phyloP scores from a whole-genome alignment of 805 yeast genomes.

The Metschnikowia sp. region DNA sequence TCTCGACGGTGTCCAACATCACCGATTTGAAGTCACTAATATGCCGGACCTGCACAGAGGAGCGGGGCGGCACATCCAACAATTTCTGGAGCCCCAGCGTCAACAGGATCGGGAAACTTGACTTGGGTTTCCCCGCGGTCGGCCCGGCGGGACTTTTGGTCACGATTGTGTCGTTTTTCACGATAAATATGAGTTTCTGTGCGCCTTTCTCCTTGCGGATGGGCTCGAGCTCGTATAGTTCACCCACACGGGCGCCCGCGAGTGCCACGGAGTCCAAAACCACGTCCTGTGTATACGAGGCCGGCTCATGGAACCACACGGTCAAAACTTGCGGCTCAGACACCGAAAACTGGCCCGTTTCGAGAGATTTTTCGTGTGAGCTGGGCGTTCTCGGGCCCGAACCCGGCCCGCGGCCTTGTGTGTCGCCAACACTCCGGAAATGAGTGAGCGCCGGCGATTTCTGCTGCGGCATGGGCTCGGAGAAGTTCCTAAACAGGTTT shows the following conservation, averaged over 20 bases:
- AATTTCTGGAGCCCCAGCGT: slow-evolving; percentile 55
- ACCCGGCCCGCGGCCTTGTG: not conserved
- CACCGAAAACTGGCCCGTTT: not conserved
- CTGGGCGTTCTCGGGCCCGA: not conserved
- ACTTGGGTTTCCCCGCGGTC: slow-evolving; percentile 15
- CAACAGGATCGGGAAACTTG: slow-evolving; percentile 49
- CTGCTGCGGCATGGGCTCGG: slow-evolving; percentile 2
- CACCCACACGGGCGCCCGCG: slow-evolving; percentile 69
- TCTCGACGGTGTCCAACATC: slow-evolving; percentile 80
- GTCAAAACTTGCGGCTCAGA: slow-evolving; percentile 33
- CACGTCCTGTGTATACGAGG: slow-evolving; percentile 57
- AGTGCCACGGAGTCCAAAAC: slow-evolving; percentile 56
- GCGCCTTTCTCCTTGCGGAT: slow-evolving; percentile 19
- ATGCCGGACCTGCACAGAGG: slow-evolving; percentile 55
- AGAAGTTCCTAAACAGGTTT: slow-evolving; percentile 1
- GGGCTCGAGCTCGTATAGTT: slow-evolving; percentile 65
- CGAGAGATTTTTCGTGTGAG: not conserved
- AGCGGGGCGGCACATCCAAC: slow-evolving; percentile 65
- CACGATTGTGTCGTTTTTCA: slow-evolving; percentile 10
- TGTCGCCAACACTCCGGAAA: slow-evolving; percentile 6
- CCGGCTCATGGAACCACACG: slow-evolving; percentile 67
- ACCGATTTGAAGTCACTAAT: slow-evolving; percentile 42
- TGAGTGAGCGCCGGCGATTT: slow-evolving; percentile 1
- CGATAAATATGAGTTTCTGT: slow-evolving; percentile 14
- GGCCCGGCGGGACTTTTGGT: slow-evolving; percentile 7